Evolutionary conservation across 2,329 filamentous ascomycete species (phyloP), one percentile per base, ranked within the genome.

Genomic region (Pseudopithomyces chartarum): DNA sequence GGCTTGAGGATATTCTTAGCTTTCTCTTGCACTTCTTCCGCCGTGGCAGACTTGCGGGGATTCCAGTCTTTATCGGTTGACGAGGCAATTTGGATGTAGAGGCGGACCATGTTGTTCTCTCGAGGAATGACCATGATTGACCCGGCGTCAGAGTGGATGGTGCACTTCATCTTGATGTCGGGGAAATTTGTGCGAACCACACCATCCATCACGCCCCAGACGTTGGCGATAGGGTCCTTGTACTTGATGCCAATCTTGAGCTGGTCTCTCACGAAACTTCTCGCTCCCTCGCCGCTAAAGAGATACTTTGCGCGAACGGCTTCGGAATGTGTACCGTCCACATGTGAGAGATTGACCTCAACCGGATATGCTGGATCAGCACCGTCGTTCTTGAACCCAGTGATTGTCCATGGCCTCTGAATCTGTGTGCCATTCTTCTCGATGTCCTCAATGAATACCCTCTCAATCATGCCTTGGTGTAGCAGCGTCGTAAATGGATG

Each of bases 281-380:
- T 80, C 22, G 85, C 84, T 44, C 85, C 85, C 72, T 87, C 85
- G 36, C 84, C 85, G 66, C 83, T 85, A 73, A 87, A 87, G 12
- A 87, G 74, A 58, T 87, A 87, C 74, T 87, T 87, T 39, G 85
- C 76, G 54, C 84, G 79, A 11, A 87, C 80, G 1, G 80, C 92
- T 77, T 96, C 90, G 36, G 81, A 82, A 8, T 82, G 79, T 20
- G 85, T 85, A 29, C 90, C 90, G 67, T 96, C 90, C 13, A 92
- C 82, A 66, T 93, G 90, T 69, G 89, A 86, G 46, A 97, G 78
- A 56, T 87, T 82, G 26, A 97, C 92, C 62, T 90, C 84, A 1
- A 97, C 90, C 0, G 92, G 93, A 70, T 95, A 96, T 22, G 86
- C 84, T 63, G 85, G 81, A 63, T 87, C 83, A 54, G 78, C 75